Evolutionary conservation across 23 red algal species (phyloP).

Genomic region (Chondrus crispus): DNA sequence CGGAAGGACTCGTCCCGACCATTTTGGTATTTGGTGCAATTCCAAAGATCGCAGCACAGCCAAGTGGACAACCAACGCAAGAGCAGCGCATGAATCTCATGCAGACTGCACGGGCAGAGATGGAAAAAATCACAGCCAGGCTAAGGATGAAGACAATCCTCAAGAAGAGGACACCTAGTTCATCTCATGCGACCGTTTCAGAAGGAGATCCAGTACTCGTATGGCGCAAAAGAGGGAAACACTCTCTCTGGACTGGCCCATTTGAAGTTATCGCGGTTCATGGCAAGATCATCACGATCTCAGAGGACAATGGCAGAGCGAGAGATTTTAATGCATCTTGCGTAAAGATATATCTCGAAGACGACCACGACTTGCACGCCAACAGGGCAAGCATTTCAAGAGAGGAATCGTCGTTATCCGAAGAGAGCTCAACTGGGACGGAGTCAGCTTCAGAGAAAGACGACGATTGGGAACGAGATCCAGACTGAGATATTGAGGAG

Average conservation of each 20-base stretch:
- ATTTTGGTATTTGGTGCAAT: conserved; percentile 29
- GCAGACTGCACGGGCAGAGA: background rate
- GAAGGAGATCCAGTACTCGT: background rate
- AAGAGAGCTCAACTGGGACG: background rate
- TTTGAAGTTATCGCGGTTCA: background rate
- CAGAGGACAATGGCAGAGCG: background rate
- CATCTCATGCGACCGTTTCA: background rate
- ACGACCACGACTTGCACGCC: no score
- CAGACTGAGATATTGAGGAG: no score
- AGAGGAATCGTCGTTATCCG: no score
- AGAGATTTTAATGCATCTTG: background rate
- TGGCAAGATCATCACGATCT: background rate
- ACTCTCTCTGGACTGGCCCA: background rate
- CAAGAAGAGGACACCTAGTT: background rate
- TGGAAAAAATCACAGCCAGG: background rate
- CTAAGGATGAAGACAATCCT: background rate
- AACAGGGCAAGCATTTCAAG: no score
- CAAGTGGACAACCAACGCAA: background rate
- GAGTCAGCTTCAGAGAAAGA: no score
- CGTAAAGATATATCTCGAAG: background rate
- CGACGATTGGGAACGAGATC: no score
- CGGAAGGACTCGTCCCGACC: conserved; percentile 6
- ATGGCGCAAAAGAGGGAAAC: background rate
- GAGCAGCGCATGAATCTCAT: background rate
- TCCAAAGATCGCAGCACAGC: background rate